phyloP scores from a whole-genome alignment of 352 stramenopile genomes.

The Phytopythium helicoides region DNA sequence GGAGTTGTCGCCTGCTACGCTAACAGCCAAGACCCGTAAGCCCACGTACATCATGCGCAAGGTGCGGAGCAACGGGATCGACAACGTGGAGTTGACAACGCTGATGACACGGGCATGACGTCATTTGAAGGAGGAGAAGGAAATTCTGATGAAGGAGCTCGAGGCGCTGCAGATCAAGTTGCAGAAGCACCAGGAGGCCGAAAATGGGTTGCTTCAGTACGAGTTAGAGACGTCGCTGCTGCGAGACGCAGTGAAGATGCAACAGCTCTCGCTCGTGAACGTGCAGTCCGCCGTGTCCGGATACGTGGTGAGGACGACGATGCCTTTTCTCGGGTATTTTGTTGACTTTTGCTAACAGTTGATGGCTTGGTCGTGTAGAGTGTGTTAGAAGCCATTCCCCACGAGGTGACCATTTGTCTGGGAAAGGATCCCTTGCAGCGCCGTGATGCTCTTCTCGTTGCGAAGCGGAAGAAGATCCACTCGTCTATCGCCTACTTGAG shows the following conservation, averaged over 20 bases:
- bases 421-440: conserved; percentile 22
- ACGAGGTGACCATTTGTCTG: conserved; percentile 40
- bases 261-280: conserved; percentile 19
- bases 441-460: conserved; percentile 24
- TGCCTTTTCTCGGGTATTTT: too few relatives aligned
- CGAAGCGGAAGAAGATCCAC: conserved; percentile 23
- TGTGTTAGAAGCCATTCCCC: conserved; percentile 10
- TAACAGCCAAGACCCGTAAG: conserved; percentile 15
- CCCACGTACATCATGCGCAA: conserved; percentile 21
- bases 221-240: conserved; percentile 2
- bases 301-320: too few relatives aligned
- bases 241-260: conserved; percentile 14
- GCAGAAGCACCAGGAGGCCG: too few relatives aligned
- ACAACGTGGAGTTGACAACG: too few relatives aligned
- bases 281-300: conserved; percentile 16
- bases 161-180: too few relatives aligned
- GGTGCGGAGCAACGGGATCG: conserved; percentile 3
- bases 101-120: too few relatives aligned
- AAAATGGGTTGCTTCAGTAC: too few relatives aligned
- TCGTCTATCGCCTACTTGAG: conserved; percentile 30
- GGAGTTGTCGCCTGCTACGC: too few relatives aligned
- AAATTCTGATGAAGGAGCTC: too few relatives aligned
- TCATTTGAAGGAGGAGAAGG: too few relatives aligned
- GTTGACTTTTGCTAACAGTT: too few relatives aligned
- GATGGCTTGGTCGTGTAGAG: too few relatives aligned